These are phyloP conservation scores for Xerocomellus intermedius DNA, from an alignment of 768 basidiomycete species.

Conservation along the genomic window DNA sequence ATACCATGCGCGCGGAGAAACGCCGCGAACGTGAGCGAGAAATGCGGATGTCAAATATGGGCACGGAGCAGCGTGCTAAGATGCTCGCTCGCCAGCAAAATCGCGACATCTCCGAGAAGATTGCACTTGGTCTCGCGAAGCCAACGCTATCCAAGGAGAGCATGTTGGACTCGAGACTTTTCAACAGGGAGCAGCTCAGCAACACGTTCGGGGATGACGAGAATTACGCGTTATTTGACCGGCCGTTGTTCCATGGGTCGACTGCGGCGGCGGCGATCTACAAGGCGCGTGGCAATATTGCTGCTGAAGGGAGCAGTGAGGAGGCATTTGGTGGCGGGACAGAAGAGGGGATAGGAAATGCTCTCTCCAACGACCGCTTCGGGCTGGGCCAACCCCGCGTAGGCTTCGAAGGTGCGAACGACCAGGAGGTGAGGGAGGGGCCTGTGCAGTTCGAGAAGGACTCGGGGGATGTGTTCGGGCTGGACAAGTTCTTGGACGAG, in stretches of 20 bases:
- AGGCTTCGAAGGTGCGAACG: constrained; percentile 89
- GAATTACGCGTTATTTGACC: constrained; percentile 92
- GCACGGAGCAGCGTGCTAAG: constrained; percentile 93
- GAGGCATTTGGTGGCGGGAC: constrained; percentile 94
- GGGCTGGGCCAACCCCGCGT: constrained; percentile 78
- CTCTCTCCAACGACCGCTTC: constrained; percentile 92
- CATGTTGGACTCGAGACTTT: constrained; percentile 94
- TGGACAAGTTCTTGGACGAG: constrained; percentile 96
- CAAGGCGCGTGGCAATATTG: constrained; percentile 86
- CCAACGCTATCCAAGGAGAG: constrained; percentile 95
- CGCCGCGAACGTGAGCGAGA: constrained; percentile 92
- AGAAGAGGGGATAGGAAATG: constrained; percentile 89
- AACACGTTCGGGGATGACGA: constrained; percentile 88
- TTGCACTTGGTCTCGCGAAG: constrained; percentile 96
- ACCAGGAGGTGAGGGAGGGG: constrained; percentile 83
- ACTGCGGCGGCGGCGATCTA: constrained; percentile 99
- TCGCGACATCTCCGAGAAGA: constrained; percentile 98
- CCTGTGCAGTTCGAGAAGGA: constrained; percentile 99
- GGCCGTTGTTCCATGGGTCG: constrained; percentile 93
- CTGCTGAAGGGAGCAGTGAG: constrained; percentile 69
- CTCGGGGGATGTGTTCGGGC: constrained; percentile 92
- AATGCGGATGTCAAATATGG: constrained; percentile 99
- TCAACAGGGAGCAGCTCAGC: constrained; percentile 91
- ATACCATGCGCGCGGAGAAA: constrained; percentile 90
- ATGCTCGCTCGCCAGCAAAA: constrained; percentile 95